Percentiles rank a stretch among this genome's conserved stretches.
Evolutionary conservation across 148 eudicot genomes (phyloP).

Genomic region (Linanthus parryae): DNA sequence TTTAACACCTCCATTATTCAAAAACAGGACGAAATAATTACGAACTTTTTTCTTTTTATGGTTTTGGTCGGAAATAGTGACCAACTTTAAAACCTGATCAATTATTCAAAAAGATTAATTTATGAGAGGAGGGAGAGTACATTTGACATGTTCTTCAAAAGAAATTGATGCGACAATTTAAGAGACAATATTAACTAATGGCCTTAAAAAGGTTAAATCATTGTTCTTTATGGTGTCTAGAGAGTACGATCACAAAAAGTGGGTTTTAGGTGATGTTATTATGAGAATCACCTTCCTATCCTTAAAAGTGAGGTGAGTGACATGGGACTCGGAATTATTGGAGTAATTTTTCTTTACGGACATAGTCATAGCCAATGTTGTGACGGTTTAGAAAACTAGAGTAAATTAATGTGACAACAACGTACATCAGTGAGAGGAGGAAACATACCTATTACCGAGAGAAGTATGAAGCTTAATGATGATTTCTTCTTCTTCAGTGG

Average conservation of each 20-base stretch:
- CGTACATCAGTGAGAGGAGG: too few species aligned
- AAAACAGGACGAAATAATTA: too few species aligned
- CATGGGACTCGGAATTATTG: background rate
- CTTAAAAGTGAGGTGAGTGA: background rate
- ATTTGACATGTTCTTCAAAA: background rate
- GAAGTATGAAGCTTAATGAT: constrained; percentile 5
- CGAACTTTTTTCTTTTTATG: background rate
- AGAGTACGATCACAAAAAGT: background rate
- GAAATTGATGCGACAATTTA: background rate
- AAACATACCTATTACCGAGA: constrained; percentile 9
- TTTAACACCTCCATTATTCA: too few species aligned
- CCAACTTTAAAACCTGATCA: background rate
- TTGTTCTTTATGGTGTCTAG: background rate
- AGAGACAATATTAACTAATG: background rate
- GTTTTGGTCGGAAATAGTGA: background rate
- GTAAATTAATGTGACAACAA: background rate
- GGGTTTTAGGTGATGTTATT: background rate
- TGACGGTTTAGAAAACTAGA: background rate
- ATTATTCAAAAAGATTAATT: background rate
- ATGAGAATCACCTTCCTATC: background rate
- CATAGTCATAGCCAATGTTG: background rate
- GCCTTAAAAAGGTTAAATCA: background rate
- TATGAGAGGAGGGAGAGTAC: background rate
- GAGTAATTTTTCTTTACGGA: background rate
- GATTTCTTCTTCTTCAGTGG: constrained; percentile 6